These are phyloP conservation scores for Quercus lobata DNA, from an alignment of 331 rosid species.

Conservation along the genomic window DNA sequence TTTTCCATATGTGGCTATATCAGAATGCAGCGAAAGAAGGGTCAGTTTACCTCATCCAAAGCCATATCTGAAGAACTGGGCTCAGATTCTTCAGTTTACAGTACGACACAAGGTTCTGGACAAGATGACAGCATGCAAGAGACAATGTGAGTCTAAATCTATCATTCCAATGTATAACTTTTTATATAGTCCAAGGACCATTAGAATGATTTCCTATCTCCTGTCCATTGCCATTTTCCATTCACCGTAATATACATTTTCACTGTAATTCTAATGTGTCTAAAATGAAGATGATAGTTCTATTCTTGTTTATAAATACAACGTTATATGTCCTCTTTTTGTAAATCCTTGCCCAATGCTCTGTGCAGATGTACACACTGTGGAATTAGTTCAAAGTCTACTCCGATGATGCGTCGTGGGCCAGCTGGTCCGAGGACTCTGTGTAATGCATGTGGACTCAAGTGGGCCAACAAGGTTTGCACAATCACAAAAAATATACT, in stretches of 20 bases:
- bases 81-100: slow-evolving; percentile 26
- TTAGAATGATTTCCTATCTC: neutral
- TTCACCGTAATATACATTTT: neutral
- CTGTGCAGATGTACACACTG: slow-evolving; percentile 47
- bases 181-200: neutral
- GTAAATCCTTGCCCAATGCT: neutral
- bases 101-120: slow-evolving; percentile 32
- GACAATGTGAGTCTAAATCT: slow-evolving; percentile 32
- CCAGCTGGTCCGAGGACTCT: slow-evolving; percentile 53
- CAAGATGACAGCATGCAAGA: slow-evolving; percentile 51
- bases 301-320: neutral
- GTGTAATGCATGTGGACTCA: slow-evolving; percentile 57
- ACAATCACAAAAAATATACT: neutral
- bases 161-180: neutral
- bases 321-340: neutral
- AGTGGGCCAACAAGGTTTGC: slow-evolving; percentile 62
- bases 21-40: slow-evolving; percentile 65
- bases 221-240: neutral
- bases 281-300: neutral
- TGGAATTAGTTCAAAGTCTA: slow-evolving; percentile 48
- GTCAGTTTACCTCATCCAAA: slow-evolving; percentile 51
- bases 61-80: slow-evolving; percentile 37
- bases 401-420: slow-evolving; percentile 66
- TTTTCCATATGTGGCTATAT: slow-evolving; percentile 5
- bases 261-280: neutral